Percentiles rank a stretch among this genome's conserved stretches.
phyloP scores from a whole-genome alignment of 1,139 yeast genomes.

The Diutina catenulata region DNA sequence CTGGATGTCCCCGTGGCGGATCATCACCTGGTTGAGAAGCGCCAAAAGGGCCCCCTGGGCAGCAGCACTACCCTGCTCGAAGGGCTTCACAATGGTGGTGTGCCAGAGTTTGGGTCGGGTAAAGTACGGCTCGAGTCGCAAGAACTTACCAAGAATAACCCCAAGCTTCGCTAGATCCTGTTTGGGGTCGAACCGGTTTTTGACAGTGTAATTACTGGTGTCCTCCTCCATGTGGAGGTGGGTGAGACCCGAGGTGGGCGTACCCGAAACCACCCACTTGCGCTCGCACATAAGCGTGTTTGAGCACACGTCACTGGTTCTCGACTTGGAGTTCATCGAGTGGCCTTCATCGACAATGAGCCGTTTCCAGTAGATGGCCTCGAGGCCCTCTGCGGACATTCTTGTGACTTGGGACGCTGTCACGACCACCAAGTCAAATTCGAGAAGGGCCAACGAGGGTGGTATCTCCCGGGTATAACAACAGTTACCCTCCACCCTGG shows the following conservation, averaged over 20 bases:
- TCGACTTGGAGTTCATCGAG: slow-evolving; percentile 41
- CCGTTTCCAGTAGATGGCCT: slow-evolving; percentile 49
- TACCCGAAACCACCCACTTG: slow-evolving; percentile 66
- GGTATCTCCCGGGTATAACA: slow-evolving; percentile 16
- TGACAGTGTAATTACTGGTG: slow-evolving; percentile 26
- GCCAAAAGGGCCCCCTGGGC: not conserved
- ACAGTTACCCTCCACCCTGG: slow-evolving; percentile 10
- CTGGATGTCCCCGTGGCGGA: slow-evolving; percentile 50
- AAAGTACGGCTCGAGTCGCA: slow-evolving; percentile 49
- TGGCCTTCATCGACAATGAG: slow-evolving; percentile 70
- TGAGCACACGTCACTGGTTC: slow-evolving; percentile 34
- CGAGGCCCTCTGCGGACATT: slow-evolving; percentile 18
- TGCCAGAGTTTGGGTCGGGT: slow-evolving; percentile 37
- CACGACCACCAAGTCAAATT: slow-evolving; percentile 42
- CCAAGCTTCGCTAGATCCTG: slow-evolving; percentile 48
- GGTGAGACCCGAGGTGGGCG: slow-evolving; percentile 63
- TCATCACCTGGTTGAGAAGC: slow-evolving; percentile 34
- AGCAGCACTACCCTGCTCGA: slow-evolving; percentile 12
- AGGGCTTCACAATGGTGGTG: slow-evolving; percentile 34
- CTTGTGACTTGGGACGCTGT: slow-evolving; percentile 26
- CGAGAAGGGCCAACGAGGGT: slow-evolving; percentile 21
- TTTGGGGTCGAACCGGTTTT: slow-evolving; percentile 22
- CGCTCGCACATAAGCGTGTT: slow-evolving; percentile 41
- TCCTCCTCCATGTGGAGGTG: slow-evolving; percentile 43
- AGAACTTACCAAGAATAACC: slow-evolving; percentile 36